phyloP scores from a whole-genome alignment of 1,284 basidiomycete genomes.

The Flammula alnicola region DNA sequence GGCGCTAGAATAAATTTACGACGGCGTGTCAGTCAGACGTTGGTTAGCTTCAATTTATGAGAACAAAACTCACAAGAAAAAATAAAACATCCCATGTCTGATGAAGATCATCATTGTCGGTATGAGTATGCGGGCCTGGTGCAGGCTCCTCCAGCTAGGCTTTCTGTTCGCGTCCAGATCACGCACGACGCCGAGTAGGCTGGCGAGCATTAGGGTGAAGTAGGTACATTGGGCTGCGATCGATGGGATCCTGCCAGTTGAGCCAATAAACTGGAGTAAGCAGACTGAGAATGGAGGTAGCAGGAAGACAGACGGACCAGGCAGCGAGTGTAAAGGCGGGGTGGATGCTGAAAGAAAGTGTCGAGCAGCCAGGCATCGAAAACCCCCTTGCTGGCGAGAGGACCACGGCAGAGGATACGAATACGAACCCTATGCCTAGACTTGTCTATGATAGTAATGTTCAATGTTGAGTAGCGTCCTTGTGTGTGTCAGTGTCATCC shows the following conservation, averaged over 20 bases:
- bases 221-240: slow-evolving; percentile 19
- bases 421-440: slow-evolving; percentile 16
- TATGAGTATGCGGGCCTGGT: slow-evolving; percentile 18
- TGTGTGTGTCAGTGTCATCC: too few species aligned
- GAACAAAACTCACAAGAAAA: slow-evolving; percentile 17
- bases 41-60: neutral
- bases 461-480: too few species aligned
- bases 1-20: slow-evolving; percentile 8
- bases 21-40: neutral
- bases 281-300: too few species aligned
- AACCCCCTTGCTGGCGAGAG: neutral
- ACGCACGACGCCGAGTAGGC: slow-evolving; percentile 18
- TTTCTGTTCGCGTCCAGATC: slow-evolving; percentile 15
- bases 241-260: slow-evolving; percentile 21
- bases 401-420: slow-evolving; percentile 8
- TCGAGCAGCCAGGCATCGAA: slow-evolving; percentile 16
- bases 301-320: slow-evolving; percentile 10
- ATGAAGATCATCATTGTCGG: slow-evolving; percentile 27
- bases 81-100: slow-evolving; percentile 24
- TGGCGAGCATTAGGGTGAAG: slow-evolving; percentile 21
- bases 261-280: neutral
- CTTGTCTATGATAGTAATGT: slow-evolving; percentile 16
- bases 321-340: slow-evolving; percentile 17
- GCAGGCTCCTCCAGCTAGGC: slow-evolving; percentile 11
- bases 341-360: neutral